Evolutionary conservation across 305 asterid species (phyloP).

Genomic region (Fraxinus sp.): DNA sequence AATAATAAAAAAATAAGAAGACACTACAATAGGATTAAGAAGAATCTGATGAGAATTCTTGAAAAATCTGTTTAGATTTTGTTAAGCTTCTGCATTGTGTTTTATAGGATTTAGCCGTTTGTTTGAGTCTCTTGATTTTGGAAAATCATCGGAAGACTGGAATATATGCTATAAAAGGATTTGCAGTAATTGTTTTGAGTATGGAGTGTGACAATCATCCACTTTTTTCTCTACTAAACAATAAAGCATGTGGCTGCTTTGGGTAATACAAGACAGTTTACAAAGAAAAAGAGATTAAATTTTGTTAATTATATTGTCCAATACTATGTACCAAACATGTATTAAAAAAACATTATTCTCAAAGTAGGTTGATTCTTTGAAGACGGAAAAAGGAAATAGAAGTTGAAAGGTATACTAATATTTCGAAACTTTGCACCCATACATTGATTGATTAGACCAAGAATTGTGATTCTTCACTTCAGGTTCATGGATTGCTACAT

Average conservation of each 20-base stretch:
- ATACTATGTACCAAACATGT: background rate
- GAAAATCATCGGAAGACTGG: constrained; percentile 1
- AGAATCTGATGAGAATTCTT: constrained; percentile 1
- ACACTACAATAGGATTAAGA: background rate
- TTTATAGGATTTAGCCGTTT: constrained; percentile 10
- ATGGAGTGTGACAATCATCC: constrained; percentile 14
- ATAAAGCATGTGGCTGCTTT: background rate
- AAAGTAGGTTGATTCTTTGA: constrained; percentile 17
- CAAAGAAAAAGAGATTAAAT: background rate
- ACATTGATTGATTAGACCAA: constrained; percentile 13
- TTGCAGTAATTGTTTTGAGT: constrained; percentile 1
- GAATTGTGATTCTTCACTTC: constrained; percentile 20
- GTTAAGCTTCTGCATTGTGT: background rate
- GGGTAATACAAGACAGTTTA: constrained; percentile 2
- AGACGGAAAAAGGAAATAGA: constrained; percentile 10
- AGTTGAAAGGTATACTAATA: background rate
- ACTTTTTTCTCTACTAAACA: constrained; percentile 12
- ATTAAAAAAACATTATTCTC: constrained; percentile 4
- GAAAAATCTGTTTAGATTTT: constrained; percentile 13
- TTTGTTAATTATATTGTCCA: constrained; percentile 11
- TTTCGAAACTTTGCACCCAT: background rate
- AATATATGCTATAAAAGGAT: constrained; percentile 18
- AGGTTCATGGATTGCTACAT: constrained; percentile 98
- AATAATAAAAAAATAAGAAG: background rate
- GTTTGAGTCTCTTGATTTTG: constrained; percentile 10